A percentile compares a stretch with the other conserved stretches of the same genome.
phyloP scores from a whole-genome alignment of 768 basidiomycete genomes.

The Suillus subaureus region DNA sequence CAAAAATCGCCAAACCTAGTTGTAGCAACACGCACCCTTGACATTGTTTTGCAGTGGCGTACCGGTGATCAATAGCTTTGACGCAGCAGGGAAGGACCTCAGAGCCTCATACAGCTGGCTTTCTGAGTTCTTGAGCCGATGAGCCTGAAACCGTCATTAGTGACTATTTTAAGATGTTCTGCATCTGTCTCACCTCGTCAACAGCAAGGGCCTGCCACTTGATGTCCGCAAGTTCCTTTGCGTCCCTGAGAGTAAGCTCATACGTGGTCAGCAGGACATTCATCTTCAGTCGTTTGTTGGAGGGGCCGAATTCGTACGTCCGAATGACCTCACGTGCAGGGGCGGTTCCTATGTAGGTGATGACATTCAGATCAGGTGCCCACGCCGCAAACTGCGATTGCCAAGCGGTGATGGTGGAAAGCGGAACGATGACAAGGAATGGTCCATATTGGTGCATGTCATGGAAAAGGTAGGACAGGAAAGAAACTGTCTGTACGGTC shows the following conservation, averaged over 20 bases:
- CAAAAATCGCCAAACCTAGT: conserved; percentile 7
- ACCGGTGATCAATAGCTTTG: conserved; percentile 95
- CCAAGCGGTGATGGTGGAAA: conserved; percentile 99
- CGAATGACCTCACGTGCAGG: conserved; percentile 89
- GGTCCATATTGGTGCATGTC: conserved; percentile 92
- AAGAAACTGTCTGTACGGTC: conserved; percentile 96
- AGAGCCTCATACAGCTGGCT: conserved; percentile 96
- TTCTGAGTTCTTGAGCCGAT: conserved; percentile 97
- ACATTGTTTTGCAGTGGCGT: conserved; percentile 99
- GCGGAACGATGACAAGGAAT: conserved; percentile 95
- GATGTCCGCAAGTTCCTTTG: conserved; percentile 85
- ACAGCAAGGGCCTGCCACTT: conserved; percentile 98
- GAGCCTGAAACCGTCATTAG: conserved; percentile 59
- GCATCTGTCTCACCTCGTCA: conserved; percentile 70
- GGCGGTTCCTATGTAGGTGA: conserved; percentile 94
- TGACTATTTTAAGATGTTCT: conserved; percentile 3
- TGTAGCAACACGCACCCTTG: conserved; percentile 63
- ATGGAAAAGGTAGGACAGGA: conserved; percentile 94
- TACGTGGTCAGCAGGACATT: conserved; percentile 98
- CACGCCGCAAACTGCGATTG: conserved; percentile 91
- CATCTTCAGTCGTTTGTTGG: conserved; percentile 92
- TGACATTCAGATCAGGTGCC: conserved; percentile 96
- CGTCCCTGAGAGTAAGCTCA: conserved; percentile 90
- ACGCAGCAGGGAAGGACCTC: conserved; percentile 83
- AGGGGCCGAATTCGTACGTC: conserved; percentile 85